Evolutionary conservation across 805 yeast species (phyloP), one percentile per base, ranked within the genome.

Genomic region (Barnettozyma salicaria): DNA sequence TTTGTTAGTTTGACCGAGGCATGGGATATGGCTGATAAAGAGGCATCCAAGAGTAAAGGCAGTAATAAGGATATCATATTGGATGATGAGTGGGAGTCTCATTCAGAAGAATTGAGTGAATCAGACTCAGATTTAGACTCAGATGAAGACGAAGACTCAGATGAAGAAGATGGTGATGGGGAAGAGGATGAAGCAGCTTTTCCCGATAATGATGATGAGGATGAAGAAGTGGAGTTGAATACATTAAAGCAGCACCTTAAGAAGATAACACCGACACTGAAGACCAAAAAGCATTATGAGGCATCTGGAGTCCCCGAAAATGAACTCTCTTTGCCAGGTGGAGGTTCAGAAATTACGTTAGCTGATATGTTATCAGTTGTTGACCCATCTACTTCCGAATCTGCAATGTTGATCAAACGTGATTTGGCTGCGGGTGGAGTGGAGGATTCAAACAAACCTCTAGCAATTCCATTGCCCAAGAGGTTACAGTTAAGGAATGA

Each of bases 401-500:
- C 75, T 25, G 74, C 81, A 6, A 61, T 76, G 12, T 52, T 74
- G 18, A 51, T 78, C 22, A 58, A 62, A 17, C 53, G 45, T 34
- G 59, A 56, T 29, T 61, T 47, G 17, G 40, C 61, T 4, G 27
- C 19, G 1, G 26, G 32, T 27, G 27, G n/a, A 25, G 25, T 26
- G 0, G 61, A 61, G 27, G 59, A 64, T 21, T 56, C 61, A 14
- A 48, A 61, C 13, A 67, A 68, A 43, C 70, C 90, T 2, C 62
- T 87, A 33, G 73, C 81, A 1, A 79, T 87, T 10, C 97, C 97
- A 2, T 67, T 88, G 37, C 96, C 97, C 1, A 75, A 77, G 50
- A 76, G 95, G 47, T 78, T 90, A 38, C 95, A 88, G 60, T 75
- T 84, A 49, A 76, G 92, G 55, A 74, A 81, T 47, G 96, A 89